These are phyloP conservation scores for Kluyveromyces aestuarii DNA, from an alignment of 805 yeast species.

Conservation along the genomic window DNA sequence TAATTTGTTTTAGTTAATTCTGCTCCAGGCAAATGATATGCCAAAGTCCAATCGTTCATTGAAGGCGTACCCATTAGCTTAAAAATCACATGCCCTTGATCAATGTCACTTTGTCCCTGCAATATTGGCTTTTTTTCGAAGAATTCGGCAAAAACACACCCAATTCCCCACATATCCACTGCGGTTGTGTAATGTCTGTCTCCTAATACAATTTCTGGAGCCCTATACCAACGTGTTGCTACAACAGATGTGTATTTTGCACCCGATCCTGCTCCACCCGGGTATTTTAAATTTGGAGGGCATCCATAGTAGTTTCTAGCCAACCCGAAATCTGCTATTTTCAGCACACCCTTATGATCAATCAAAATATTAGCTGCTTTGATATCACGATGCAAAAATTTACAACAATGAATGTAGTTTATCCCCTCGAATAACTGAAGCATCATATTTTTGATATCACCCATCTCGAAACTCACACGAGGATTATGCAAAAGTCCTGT, in stretches of 20 bases:
- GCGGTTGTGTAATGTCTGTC: slow-evolving; percentile 85
- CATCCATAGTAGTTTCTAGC: slow-evolving; percentile 67
- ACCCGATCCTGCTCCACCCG: slow-evolving; percentile 36
- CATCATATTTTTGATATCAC: slow-evolving; percentile 79
- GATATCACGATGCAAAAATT: slow-evolving; percentile 76
- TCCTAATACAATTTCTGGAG: slow-evolving; percentile 87
- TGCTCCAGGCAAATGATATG: slow-evolving; percentile 43
- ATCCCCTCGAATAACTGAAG: slow-evolving; percentile 71
- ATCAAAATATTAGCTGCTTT: slow-evolving; percentile 92
- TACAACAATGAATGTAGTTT: slow-evolving; percentile 56
- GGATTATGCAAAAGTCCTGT: slow-evolving; percentile 86
- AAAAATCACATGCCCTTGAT: slow-evolving; percentile 79
- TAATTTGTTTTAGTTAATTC: slow-evolving; percentile 30
- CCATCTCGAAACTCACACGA: slow-evolving; percentile 43
- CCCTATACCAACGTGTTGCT: slow-evolving; percentile 95
- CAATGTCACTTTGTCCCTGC: slow-evolving; percentile 77
- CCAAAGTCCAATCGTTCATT: slow-evolving; percentile 51
- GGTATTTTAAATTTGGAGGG: slow-evolving; percentile 40
- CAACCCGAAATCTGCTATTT: slow-evolving; percentile 92
- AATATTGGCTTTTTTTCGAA: slow-evolving; percentile 74
- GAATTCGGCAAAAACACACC: slow-evolving; percentile 91
- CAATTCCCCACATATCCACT: slow-evolving; percentile 96
- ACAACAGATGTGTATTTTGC: slow-evolving; percentile 56
- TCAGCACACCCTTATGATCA: slow-evolving; percentile 65
- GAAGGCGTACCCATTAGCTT: slow-evolving; percentile 75